Percentiles rank a stretch among this genome's conserved stretches.
These are phyloP conservation scores for Fusarium nanum DNA, from an alignment of 2,329 filamentous ascomycete species.

Conservation along the genomic window DNA sequence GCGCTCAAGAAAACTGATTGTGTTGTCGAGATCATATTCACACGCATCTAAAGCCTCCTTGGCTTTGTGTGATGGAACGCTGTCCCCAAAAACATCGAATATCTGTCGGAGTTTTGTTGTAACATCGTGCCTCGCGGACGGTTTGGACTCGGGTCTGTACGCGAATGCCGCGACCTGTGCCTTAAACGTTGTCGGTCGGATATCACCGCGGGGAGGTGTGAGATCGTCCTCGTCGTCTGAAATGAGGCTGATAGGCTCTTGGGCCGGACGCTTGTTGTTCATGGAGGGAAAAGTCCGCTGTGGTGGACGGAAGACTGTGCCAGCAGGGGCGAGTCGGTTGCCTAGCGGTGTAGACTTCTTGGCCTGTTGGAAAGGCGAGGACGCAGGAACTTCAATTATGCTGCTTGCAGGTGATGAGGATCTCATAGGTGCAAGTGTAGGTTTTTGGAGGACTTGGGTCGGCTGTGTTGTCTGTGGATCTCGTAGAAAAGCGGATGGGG, in stretches of 20 bases:
- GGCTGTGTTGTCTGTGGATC: slow-evolving; percentile 56
- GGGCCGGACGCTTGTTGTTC: slow-evolving; percentile 52
- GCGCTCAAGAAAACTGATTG: slow-evolving; percentile 49
- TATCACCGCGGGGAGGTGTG: slow-evolving; percentile 68
- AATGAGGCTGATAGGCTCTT: slow-evolving; percentile 60
- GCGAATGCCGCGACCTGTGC: slow-evolving; percentile 54
- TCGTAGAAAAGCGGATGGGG: slow-evolving; percentile 53
- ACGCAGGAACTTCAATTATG: slow-evolving; percentile 84
- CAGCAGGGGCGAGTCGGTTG: slow-evolving; percentile 77
- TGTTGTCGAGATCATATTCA: slow-evolving; percentile 52
- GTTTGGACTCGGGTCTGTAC: slow-evolving; percentile 62
- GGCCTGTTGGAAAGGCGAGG: slow-evolving; percentile 74
- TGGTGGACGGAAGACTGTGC: slow-evolving; percentile 74
- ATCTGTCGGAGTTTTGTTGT: slow-evolving; percentile 51
- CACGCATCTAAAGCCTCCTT: slow-evolving; percentile 50
- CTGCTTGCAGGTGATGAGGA: slow-evolving; percentile 60
- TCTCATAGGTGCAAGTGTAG: slow-evolving; percentile 48
- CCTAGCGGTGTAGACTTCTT: slow-evolving; percentile 53
- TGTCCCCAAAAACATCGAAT: slow-evolving; percentile 51
- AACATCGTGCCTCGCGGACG: slow-evolving; percentile 49
- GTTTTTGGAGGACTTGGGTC: slow-evolving; percentile 60
- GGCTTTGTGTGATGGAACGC: slow-evolving; percentile 47
- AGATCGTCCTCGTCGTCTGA: slow-evolving; percentile 61
- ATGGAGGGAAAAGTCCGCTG: slow-evolving; percentile 44
- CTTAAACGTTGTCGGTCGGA: slow-evolving; percentile 69